Evolutionary conservation across 257 asterid genomes (phyloP).

Genomic region (Solanum dulcamara): DNA sequence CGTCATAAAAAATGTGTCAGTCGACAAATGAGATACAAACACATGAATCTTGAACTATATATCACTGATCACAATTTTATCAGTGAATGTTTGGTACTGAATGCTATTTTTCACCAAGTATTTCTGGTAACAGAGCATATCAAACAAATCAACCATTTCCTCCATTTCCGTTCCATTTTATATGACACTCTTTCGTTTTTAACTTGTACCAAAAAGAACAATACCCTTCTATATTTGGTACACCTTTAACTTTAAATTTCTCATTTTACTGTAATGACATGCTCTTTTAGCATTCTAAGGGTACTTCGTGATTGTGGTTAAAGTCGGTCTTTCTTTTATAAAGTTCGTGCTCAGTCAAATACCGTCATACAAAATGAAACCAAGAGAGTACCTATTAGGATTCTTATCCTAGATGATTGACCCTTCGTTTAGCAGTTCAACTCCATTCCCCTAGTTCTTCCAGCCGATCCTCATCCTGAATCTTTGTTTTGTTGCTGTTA

Average conservation of each 20-base stretch:
- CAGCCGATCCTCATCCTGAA: neutral
- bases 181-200: neutral
- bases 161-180: too few species aligned
- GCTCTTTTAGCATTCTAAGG: neutral
- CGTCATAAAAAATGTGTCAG: too few species aligned
- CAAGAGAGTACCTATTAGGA: neutral
- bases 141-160: too few species aligned
- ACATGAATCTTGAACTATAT: neutral
- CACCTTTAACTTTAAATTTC: neutral
- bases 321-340: neutral
- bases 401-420: neutral
- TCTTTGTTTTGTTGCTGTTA: neutral
- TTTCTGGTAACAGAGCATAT: too few species aligned
- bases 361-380: neutral
- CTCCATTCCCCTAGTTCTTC: neutral
- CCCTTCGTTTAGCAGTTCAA: neutral
- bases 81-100: neutral
- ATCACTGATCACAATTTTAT: neutral
- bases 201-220: neutral
- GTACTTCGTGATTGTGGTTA: neutral
- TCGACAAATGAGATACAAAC: too few species aligned
- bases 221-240: neutral
- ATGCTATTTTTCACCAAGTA: neutral
- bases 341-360: neutral
- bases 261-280: neutral